Evolutionary conservation across 257 asterid genomes (phyloP), one percentile per base, ranked within the genome.

Genomic region (Fraxinus anomala): DNA sequence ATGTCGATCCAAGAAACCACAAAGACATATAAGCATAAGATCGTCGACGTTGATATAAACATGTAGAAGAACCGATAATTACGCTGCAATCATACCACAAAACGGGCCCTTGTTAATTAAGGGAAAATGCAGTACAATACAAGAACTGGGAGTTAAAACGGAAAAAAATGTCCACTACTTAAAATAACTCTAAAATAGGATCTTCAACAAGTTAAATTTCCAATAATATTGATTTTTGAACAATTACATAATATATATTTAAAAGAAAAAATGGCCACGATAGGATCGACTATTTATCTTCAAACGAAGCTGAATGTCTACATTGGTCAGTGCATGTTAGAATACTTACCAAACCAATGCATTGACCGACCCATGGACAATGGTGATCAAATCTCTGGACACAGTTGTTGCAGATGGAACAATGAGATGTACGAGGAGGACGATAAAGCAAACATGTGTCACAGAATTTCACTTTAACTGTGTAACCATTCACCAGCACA

Each of bases 21-120:
- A 17, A 88, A 94, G 28, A 94, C 88, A 80, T 85, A 92, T 47
- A 86, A 11, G 86, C 96, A 94, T 84, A 94, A 86, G 81, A 87
- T 85, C 23, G 94, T 88, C 68, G 97, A 88, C 5, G 98, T 92
- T 73, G 91, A 86, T 82, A 94, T 88, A 83, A 92, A 94, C 96
- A 92, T 82, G 88, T 87, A 94, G 91, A 90, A 94, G 90, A 90
- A 94, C 76, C 94, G 86, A 76, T 92, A 94, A 84, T 92, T 94
- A 59, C 98, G 92, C 98, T 94, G 96, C 90, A 89, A 76, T 40
- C 33, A 72, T 26, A 75, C 14, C 36, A 63, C 69, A 23, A 73
- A 74, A 70, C n/a, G 74, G 17, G 24, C 10, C 34, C 74, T 63
- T 73, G 67, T 82, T 68, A 87, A 81, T 47, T 37, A 56, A 56